Conservation (phyloP, 345 rosid species). For the Eucalyptus pauciflora region DNA sequence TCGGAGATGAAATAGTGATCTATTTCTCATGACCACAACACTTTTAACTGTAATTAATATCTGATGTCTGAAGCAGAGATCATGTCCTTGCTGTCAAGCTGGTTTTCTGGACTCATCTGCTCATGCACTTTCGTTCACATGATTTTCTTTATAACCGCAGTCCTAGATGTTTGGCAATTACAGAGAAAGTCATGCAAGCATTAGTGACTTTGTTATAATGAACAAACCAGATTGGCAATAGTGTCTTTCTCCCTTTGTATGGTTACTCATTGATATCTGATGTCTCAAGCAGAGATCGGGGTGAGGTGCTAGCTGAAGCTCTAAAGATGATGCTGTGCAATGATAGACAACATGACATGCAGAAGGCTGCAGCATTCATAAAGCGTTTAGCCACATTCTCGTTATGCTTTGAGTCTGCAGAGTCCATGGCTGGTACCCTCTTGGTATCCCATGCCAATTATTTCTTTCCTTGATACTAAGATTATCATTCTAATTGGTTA, state of each 20-base stretch:
- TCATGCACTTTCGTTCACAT: background rate
- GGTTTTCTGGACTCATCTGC: background rate
- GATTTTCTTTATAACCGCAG: background rate
- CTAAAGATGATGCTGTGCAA: constrained; percentile 87
- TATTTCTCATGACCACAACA: background rate
- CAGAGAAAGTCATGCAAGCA: background rate
- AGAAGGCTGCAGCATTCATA: constrained; percentile 91
- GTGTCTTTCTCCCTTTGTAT: background rate
- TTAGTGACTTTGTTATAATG: background rate
- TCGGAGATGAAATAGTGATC: background rate
- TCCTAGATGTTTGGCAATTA: background rate
- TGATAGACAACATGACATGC: constrained; percentile 96
- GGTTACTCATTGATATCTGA: background rate
- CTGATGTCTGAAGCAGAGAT: constrained; percentile 38
- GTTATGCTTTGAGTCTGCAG: constrained; percentile 72
- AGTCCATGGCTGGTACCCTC: constrained; percentile 74
- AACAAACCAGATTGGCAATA: background rate
- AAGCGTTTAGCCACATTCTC: constrained; percentile 89
- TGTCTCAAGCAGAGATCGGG: constrained; percentile 56
- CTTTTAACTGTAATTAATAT: background rate
- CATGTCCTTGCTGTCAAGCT: background rate
- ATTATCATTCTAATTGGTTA: background rate
- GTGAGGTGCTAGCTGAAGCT: constrained; percentile 81
- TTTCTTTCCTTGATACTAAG: background rate
- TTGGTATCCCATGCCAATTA: background rate